Evolutionary conservation across 2,329 filamentous ascomycete species (phyloP), one percentile per base, ranked within the genome.

Genomic region (Metarhizium robertsii): DNA sequence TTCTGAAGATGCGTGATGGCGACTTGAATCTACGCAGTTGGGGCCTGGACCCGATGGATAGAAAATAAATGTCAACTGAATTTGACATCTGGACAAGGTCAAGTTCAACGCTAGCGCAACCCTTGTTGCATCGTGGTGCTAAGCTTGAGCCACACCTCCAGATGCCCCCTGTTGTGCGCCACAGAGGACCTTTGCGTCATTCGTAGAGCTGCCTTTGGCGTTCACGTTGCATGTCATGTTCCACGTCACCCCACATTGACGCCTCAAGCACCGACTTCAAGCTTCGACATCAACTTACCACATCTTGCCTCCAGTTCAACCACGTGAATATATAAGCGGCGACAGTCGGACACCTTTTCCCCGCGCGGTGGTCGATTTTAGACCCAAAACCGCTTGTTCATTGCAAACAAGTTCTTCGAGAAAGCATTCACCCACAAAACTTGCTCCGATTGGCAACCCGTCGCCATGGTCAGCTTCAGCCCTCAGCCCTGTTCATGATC

Each of bases 171-270:
- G n/a, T 29, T 11, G 8, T 2, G 45, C 45, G 20, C 45, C 45
- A 29, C 18, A 29, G 20, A 4, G 4, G 20, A 46, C 52, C 36
- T 58, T 56, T 58, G 59, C n/a, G 38, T 40, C 14, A 13, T 59
- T 51, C 54, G 29, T 34, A 46, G 18, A 53, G 59, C 7, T 45
- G 42, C 14, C 14, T 43, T 16, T 6, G 16, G 52, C 49, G n/a
- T 53, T 43, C 29, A 18, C 46, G n/a, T 50, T 50, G 20, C 48
- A 38, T 45, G 34, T 29, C n/a, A 18, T 46, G 38, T 51, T 47
- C 36, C 36, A 36, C 29, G 32, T 6, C 53, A 55, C 32, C 45
- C 43, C 32, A 53, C 52, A 48, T 40, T 18, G 25, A 25, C 43
- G 7, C 25, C 25, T 25, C 25, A 13, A n/a, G n/a, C 18, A 13